Conservation (phyloP, 192 early-diverging fungal species). For the Podila epigama region DNA sequence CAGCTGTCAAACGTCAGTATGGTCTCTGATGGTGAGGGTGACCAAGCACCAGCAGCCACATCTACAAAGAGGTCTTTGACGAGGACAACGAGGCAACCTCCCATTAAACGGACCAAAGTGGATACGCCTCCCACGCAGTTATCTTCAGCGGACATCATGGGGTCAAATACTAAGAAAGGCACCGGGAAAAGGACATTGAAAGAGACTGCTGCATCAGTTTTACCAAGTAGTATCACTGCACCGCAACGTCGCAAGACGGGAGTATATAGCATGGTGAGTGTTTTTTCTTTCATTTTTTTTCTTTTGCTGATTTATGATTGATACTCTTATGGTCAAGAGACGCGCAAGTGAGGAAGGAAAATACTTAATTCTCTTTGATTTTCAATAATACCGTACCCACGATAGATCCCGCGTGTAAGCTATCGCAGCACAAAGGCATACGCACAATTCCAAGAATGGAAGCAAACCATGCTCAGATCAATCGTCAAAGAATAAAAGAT, state of each 20-base stretch:
- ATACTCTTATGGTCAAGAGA: too few species aligned
- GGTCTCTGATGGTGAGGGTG: conserved; percentile 20
- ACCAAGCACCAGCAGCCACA: neutral
- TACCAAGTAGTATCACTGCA: neutral
- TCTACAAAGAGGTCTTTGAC: neutral
- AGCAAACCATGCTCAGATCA: conserved; percentile 1
- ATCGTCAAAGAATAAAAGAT: neutral
- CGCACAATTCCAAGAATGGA: conserved; percentile 35
- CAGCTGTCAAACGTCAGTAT: conserved; percentile 38
- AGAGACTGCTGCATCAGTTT: conserved; percentile 2
- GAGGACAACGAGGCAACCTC: conserved; percentile 1
- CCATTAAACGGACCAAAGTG: conserved; percentile 16
- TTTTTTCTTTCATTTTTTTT: neutral
- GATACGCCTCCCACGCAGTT: neutral
- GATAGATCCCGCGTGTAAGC: conserved; percentile 37
- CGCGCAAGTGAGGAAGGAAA: neutral
- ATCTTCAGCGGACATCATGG: conserved; percentile 27
- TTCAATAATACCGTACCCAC: too few species aligned
- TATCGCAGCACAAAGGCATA: conserved; percentile 28
- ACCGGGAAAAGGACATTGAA: conserved; percentile 10
- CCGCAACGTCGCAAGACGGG: conserved; percentile 23
- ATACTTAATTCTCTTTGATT: neutral
- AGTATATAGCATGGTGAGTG: conserved; percentile 42
- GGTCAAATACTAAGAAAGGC: conserved; percentile 5
- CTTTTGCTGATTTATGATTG: neutral